These are phyloP conservation scores for Fusarium tupiense DNA, from an alignment of 2,329 filamentous ascomycete species.

Conservation along the genomic window DNA sequence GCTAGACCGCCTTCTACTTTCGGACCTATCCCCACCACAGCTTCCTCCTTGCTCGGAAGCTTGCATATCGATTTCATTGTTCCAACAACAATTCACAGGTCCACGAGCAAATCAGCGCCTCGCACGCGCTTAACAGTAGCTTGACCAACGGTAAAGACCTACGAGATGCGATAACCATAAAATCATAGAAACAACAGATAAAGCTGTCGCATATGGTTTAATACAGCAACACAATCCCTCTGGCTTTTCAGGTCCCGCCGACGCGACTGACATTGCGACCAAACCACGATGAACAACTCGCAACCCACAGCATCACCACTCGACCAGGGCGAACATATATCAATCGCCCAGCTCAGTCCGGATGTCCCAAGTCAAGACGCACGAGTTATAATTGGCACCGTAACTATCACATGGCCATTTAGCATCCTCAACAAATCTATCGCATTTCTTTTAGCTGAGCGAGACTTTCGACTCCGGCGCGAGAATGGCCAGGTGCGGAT, in stretches of 20 bases:
- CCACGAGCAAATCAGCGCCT: constrained; percentile 4
- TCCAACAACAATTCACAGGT: not conserved
- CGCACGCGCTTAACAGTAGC: constrained; percentile 6
- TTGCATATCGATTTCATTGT: constrained; percentile 21
- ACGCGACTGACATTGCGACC: constrained; percentile 29
- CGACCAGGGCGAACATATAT: constrained; percentile 50
- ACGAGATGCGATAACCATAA: constrained; percentile 12
- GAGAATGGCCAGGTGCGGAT: constrained; percentile 83
- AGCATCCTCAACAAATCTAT: constrained; percentile 79
- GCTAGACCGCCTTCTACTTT: constrained; percentile 29
- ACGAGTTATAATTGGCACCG: constrained; percentile 70
- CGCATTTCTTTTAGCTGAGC: constrained; percentile 84
- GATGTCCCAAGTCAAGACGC: constrained; percentile 53
- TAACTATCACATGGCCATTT: constrained; percentile 93
- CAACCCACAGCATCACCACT: constrained; percentile 38
- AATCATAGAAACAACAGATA: not conserved
- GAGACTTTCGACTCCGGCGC: constrained; percentile 82
- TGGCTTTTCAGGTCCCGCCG: constrained; percentile 20
- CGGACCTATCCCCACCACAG: constrained; percentile 22
- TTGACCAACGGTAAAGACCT: not conserved
- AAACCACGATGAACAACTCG: constrained; percentile 40
- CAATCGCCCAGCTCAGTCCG: constrained; percentile 66
- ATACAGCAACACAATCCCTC: constrained; percentile 2
- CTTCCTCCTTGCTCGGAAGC: constrained; percentile 27
- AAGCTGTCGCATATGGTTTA: constrained; percentile 9